Percentiles rank a stretch among this genome's conserved stretches.
Conservation (phyloP, 139 green algal species). For the Spirogloea muscicola region DNA sequence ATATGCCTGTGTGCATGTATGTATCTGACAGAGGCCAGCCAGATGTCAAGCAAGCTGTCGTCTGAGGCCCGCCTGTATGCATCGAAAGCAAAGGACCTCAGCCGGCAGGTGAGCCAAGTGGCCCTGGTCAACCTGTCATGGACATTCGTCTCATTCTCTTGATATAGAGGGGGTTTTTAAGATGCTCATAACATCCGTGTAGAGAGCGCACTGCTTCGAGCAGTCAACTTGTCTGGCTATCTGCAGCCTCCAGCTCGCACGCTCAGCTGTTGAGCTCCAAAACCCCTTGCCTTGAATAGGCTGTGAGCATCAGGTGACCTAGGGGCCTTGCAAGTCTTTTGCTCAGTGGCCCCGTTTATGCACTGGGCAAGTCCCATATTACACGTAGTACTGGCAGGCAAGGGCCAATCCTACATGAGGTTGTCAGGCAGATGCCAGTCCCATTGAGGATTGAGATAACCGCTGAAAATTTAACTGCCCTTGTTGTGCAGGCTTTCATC, state of each 20-base stretch:
- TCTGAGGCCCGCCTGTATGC: slow-evolving; percentile 82
- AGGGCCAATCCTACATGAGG: no score
- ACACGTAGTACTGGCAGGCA: no score
- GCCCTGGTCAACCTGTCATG: not conserved
- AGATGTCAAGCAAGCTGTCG: slow-evolving; percentile 74
- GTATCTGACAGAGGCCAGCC: slow-evolving; percentile 63
- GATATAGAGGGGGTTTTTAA: not conserved
- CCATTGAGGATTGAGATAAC: no score
- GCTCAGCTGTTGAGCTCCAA: not conserved
- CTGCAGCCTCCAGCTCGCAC: not conserved
- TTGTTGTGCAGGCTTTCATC: slow-evolving; percentile 75
- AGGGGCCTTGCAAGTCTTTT: not conserved
- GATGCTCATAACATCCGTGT: no score
- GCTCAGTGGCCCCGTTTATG: no score
- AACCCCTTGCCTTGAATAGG: not conserved
- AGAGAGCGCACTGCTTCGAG: not conserved
- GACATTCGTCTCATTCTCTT: not conserved
- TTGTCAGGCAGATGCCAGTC: no score
- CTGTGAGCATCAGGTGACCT: not conserved
- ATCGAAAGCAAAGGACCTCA: slow-evolving; percentile 78
- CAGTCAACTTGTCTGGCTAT: not conserved
- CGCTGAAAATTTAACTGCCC: no score
- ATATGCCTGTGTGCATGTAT: not conserved
- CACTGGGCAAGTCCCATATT: no score
- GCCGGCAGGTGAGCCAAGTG: slow-evolving; percentile 59